These are phyloP conservation scores for Papilionanthe hybrid DNA, from an alignment of 116 monocot species.

Conservation along the genomic window DNA sequence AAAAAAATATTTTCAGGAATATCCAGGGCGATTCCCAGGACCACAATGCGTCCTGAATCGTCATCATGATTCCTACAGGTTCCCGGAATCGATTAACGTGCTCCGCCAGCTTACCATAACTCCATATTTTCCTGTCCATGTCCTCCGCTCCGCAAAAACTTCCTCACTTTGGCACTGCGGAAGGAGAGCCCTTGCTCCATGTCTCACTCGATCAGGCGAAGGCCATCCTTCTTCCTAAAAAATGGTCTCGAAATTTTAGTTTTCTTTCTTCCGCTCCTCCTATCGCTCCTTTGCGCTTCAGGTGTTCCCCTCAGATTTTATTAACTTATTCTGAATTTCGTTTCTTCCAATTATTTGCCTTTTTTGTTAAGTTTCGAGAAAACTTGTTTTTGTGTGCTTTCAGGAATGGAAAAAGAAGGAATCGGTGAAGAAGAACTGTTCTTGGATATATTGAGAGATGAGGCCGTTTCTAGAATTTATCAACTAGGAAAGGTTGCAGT, in stretches of 20 bases:
- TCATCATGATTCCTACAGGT: neutral
- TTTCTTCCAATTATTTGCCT: neutral
- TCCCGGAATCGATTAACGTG: neutral
- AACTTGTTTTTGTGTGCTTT: neutral
- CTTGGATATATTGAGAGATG: conserved; percentile 59
- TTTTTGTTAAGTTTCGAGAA: neutral
- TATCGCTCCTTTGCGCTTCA: neutral
- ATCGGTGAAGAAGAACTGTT: conserved; percentile 33
- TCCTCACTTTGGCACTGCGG: neutral
- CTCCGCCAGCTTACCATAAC: neutral
- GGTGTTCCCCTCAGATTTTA: neutral
- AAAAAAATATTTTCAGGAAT: no score
- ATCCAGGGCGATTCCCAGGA: neutral
- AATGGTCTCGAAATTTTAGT: neutral
- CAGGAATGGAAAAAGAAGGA: conserved; percentile 14
- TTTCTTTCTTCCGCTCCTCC: neutral
- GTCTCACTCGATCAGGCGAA: conserved; percentile 3
- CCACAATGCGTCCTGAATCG: neutral
- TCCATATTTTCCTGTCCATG: neutral
- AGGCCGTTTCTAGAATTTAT: conserved; percentile 62
- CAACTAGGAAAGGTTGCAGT: conserved; percentile 58
- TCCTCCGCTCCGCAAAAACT: neutral
- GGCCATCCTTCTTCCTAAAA: neutral
- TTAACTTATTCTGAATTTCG: neutral
- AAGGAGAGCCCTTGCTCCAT: neutral